A percentile compares a stretch with the other conserved stretches of the same genome.
phyloP scores from a whole-genome alignment of 768 basidiomycete genomes.

The Pleurotus giganteus region DNA sequence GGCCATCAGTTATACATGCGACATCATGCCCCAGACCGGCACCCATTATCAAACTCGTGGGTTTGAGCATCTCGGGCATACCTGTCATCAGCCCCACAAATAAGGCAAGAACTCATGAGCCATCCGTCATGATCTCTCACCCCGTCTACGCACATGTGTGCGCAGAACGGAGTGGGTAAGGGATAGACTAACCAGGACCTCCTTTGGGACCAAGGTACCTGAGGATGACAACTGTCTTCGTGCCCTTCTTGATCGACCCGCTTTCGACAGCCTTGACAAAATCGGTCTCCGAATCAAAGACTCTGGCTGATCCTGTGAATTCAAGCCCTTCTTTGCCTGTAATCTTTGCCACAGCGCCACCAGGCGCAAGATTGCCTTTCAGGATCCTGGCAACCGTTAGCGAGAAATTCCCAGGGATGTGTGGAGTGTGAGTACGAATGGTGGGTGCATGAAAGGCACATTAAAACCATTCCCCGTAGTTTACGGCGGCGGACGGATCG shows the following conservation, averaged over 20 bases:
- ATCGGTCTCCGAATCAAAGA: slow-evolving; percentile 88
- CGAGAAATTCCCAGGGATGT: slow-evolving; percentile 8
- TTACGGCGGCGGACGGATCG: slow-evolving; percentile 5
- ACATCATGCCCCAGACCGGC: slow-evolving; percentile 95
- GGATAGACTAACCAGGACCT: slow-evolving; percentile 71
- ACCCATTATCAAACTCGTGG: slow-evolving; percentile 97
- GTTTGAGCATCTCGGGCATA: slow-evolving; percentile 99
- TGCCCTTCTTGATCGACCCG: slow-evolving; percentile 87
- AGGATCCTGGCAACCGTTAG: slow-evolving; percentile 60
- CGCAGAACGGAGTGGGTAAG: neutral
- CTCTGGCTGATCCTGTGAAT: slow-evolving; percentile 89
- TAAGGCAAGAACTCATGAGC: slow-evolving; percentile 4
- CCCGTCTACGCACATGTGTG: neutral
- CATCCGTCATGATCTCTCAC: neutral
- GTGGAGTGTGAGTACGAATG: neutral
- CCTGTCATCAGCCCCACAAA: slow-evolving; percentile 42
- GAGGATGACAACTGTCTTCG: slow-evolving; percentile 95
- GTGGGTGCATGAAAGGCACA: neutral
- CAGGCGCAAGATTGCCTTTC: slow-evolving; percentile 89
- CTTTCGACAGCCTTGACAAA: slow-evolving; percentile 87
- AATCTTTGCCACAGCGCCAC: slow-evolving; percentile 95
- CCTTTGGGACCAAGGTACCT: slow-evolving; percentile 97
- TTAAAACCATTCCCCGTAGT: slow-evolving; percentile 9
- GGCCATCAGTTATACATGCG: slow-evolving; percentile 95
- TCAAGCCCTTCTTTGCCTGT: slow-evolving; percentile 92